Percentiles rank a stretch among this genome's conserved stretches.
phyloP scores from a whole-genome alignment of 257 asterid species.

The Paraleonurus japonicus region DNA sequence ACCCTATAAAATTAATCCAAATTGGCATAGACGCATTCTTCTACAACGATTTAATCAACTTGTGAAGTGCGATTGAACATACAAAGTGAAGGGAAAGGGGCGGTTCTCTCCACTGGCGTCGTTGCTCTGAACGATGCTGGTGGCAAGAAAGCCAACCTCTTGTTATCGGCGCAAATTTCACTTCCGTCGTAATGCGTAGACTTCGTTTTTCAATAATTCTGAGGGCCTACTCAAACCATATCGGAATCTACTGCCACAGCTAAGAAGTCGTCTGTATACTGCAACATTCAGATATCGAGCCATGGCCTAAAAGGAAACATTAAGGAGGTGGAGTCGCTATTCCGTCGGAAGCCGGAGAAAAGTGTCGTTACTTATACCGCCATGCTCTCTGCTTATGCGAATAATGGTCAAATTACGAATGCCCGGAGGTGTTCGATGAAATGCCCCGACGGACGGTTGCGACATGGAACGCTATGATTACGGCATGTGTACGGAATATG shows the following conservation, averaged over 20 bases:
- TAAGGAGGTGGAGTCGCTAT: constrained; percentile 60
- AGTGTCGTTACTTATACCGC: constrained; percentile 72
- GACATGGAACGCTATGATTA: constrained; percentile 89
- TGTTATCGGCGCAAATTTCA: neutral
- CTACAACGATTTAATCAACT: too few species aligned
- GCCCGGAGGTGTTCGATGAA: constrained; percentile 71
- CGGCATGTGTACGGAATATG: constrained; percentile 51
- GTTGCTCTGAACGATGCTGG: constrained; percentile 15
- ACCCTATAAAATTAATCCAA: too few species aligned
- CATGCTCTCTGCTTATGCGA: constrained; percentile 63
- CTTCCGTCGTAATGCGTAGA: neutral
- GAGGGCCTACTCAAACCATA: constrained; percentile 26
- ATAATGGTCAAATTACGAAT: too few species aligned
- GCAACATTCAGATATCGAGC: constrained; percentile 61
- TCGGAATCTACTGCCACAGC: constrained; percentile 25
- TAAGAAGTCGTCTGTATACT: constrained; percentile 42
- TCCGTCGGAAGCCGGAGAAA: constrained; percentile 51
- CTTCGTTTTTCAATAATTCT: neutral
- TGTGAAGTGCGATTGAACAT: too few species aligned
- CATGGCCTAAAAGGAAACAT: constrained; percentile 68
- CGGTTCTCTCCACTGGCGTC: neutral
- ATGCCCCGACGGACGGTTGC: constrained; percentile 66
- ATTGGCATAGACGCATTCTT: too few species aligned
- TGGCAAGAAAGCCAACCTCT: constrained; percentile 7
- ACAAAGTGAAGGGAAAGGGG: neutral